phyloP scores from a whole-genome alignment of 2,329 filamentous ascomycete species.

The Fusarium multiceps region DNA sequence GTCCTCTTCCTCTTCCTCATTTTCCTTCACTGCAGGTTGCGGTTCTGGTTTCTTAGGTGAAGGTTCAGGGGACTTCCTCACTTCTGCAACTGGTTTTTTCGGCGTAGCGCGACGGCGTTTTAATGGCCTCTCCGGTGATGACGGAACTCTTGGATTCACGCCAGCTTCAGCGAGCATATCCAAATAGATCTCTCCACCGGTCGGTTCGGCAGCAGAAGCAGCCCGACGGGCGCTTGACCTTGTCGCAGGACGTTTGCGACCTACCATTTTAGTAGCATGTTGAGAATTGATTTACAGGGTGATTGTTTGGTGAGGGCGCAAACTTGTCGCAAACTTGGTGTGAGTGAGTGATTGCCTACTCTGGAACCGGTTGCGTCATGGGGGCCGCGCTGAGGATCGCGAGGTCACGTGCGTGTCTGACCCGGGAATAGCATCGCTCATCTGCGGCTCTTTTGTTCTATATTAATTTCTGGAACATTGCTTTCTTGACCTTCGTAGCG shows the following conservation, averaged over 20 bases:
- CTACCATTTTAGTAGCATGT: slow-evolving; percentile 46
- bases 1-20: slow-evolving; percentile 46
- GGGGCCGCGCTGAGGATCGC: slow-evolving; percentile 17
- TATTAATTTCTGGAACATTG: background rate
- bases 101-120: slow-evolving; percentile 52
- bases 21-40: background rate
- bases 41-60: background rate
- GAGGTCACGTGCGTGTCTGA: slow-evolving; percentile 33
- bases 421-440: background rate
- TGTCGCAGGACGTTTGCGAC: slow-evolving; percentile 46
- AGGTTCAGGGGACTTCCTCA: background rate
- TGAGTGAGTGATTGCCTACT: slow-evolving; percentile 29
- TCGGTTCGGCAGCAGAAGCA: slow-evolving; percentile 27
- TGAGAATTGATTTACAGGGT: background rate
- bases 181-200: slow-evolving; percentile 57
- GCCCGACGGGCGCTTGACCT: slow-evolving; percentile 38
- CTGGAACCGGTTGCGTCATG: slow-evolving; percentile 45
- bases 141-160: slow-evolving; percentile 46
- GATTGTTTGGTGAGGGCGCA: slow-evolving; percentile 6
- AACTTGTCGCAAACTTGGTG: slow-evolving; percentile 25
- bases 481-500: background rate
- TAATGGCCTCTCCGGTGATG: slow-evolving; percentile 53
- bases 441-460: background rate
- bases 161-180: slow-evolving; percentile 64
- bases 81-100: slow-evolving; percentile 5